Conservation (phyloP, 768 basidiomycete genomes). For the Dioszegia aurantiaca region DNA sequence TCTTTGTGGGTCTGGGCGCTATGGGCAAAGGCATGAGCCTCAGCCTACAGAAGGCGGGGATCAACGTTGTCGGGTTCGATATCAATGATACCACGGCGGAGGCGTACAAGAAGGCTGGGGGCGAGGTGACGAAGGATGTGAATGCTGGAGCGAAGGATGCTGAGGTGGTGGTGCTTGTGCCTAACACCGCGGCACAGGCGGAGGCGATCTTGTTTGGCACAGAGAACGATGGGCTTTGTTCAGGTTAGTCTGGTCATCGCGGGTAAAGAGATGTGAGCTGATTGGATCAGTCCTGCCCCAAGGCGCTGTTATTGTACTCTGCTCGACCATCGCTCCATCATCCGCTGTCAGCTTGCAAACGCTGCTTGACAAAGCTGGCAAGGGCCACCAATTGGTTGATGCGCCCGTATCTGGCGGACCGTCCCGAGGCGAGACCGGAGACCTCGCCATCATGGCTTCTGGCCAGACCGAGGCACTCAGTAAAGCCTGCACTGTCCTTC, state of each 20-base stretch:
- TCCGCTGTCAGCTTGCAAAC: constrained; percentile 27
- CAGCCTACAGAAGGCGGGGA: constrained; percentile 26
- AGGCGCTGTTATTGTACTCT: constrained; percentile 31
- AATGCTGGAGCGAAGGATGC: constrained; percentile 21
- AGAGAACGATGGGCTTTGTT: constrained; percentile 10
- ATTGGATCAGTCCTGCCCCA: constrained; percentile 25
- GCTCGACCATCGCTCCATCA: constrained; percentile 40
- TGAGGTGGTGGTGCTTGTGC: constrained; percentile 33
- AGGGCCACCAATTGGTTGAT: constrained; percentile 34
- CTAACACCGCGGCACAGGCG: constrained; percentile 29
- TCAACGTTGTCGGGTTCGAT: constrained; percentile 35
- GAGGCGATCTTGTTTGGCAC: constrained; percentile 18
- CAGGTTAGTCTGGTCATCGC: constrained; percentile 2
- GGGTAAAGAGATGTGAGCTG: background rate
- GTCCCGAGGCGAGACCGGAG: constrained; percentile 30
- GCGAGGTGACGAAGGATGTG: constrained; percentile 22
- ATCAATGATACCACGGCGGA: background rate
- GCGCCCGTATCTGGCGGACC: constrained; percentile 47
- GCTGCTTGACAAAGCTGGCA: constrained; percentile 17
- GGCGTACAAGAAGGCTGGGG: constrained; percentile 28
- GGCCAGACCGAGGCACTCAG: constrained; percentile 24
- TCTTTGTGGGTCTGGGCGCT: constrained; percentile 41
- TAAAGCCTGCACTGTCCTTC: constrained; percentile 25
- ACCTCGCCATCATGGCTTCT: constrained; percentile 42
- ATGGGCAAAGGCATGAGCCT: constrained; percentile 40